Conservation (phyloP, 306 rosid genomes). For the Albizia julibrissin region DNA sequence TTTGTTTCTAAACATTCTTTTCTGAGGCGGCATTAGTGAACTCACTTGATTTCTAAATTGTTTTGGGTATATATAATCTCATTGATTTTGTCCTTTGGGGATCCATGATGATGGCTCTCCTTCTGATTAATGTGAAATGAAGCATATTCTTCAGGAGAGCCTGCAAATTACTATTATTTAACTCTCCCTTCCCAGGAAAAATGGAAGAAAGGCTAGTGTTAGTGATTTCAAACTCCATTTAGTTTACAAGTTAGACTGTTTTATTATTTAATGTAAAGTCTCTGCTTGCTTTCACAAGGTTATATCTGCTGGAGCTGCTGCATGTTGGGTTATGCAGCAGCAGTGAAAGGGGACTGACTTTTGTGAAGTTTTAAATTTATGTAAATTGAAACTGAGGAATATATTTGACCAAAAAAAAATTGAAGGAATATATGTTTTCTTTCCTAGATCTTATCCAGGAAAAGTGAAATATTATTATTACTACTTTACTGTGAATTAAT, state of each 20-base stretch:
- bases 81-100: not conserved
- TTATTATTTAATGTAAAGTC: not conserved
- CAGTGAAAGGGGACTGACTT: not conserved
- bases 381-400: not conserved
- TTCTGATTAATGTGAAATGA: conserved; percentile 22
- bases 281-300: not conserved
- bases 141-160: conserved; percentile 1
- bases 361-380: not conserved
- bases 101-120: not conserved
- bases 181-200: not conserved
- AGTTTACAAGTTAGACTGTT: not conserved
- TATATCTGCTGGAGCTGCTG: not conserved
- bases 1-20: conserved; percentile 72
- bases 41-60: not conserved
- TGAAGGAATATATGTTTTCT: not conserved
- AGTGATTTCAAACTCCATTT: not conserved
- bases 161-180: not conserved
- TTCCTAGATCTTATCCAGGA: not conserved
- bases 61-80: conserved; percentile 20
- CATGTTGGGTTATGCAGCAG: not conserved
- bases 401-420: too few relatives aligned
- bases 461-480: not conserved
- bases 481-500: not conserved
- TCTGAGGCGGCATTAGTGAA: conserved; percentile 41
- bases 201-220: not conserved